Percentiles rank a stretch among this genome's conserved stretches.
These are phyloP conservation scores for Fomitopsis schrenkii DNA, from an alignment of 1,284 basidiomycete species.

Conservation along the genomic window DNA sequence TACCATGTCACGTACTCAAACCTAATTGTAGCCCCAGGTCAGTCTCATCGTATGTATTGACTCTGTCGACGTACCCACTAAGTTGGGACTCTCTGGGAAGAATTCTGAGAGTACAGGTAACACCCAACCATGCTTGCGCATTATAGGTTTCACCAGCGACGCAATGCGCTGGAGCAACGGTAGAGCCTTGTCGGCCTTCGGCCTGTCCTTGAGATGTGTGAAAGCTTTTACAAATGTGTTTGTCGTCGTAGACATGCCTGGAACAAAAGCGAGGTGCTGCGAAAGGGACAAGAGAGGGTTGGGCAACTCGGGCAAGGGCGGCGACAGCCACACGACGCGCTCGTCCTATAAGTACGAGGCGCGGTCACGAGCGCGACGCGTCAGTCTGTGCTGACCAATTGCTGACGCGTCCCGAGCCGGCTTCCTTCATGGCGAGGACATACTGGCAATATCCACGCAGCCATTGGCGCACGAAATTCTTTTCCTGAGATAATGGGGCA, in stretches of 20 bases:
- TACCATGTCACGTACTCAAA: conserved; percentile 28
- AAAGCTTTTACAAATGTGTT: conserved; percentile 58
- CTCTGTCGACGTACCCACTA: conserved; percentile 58
- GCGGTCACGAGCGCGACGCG: conserved; percentile 1
- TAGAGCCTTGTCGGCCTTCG: conserved; percentile 58
- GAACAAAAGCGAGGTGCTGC: neutral
- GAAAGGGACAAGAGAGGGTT: neutral
- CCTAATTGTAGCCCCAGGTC: conserved; percentile 23
- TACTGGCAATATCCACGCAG: neutral
- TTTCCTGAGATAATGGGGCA: neutral
- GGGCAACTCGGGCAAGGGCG: neutral
- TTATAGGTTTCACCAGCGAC: conserved; percentile 84
- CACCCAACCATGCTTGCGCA: conserved; percentile 78
- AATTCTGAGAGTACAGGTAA: conserved; percentile 85
- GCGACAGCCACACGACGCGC: neutral
- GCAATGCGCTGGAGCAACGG: conserved; percentile 69
- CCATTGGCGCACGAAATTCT: neutral
- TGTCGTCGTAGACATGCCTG: conserved; percentile 6
- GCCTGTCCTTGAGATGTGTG: conserved; percentile 62
- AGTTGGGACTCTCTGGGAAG: conserved; percentile 69
- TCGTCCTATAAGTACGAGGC: neutral
- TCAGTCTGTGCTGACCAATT: conserved; percentile 3
- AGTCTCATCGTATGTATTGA: neutral
- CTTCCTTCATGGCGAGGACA: neutral
- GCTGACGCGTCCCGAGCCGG: conserved; percentile 2